Evolutionary conservation across 2,329 filamentous ascomycete genomes (phyloP).

Genomic region (Colletotrichum sp.): DNA sequence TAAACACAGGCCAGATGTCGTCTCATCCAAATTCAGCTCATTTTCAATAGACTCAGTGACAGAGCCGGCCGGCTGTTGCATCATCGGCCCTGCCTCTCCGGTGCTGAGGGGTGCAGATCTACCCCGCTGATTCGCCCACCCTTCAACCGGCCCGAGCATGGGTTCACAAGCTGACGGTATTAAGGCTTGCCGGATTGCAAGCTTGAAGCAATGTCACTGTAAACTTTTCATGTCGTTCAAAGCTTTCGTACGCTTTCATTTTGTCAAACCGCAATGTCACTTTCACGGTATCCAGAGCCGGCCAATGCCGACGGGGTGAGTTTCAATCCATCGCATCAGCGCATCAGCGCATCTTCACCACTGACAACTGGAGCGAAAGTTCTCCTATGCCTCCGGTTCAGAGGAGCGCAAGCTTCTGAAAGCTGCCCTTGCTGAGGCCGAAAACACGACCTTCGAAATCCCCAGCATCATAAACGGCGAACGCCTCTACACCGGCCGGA

Average conservation of each 20-base stretch:
- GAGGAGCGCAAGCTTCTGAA: background rate
- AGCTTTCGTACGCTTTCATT: background rate
- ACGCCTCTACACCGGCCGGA: background rate
- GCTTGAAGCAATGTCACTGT: background rate
- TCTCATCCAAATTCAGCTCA: background rate
- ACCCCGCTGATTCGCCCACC: background rate
- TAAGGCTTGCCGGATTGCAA: background rate
- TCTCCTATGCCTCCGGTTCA: background rate
- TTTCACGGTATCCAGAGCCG: background rate
- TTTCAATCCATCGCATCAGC: background rate
- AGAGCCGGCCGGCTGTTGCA: background rate
- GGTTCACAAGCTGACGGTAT: background rate
- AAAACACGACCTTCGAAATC: background rate
- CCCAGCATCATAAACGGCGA: background rate
- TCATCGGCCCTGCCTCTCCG: background rate
- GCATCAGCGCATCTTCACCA: background rate
- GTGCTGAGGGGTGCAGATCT: background rate
- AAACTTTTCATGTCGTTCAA: background rate
- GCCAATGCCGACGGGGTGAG: background rate
- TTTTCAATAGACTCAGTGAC: background rate
- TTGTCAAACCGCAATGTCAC: background rate
- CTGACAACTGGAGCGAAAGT: background rate
- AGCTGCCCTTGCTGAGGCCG: background rate
- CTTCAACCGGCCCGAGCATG: background rate
- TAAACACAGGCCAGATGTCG: background rate